Percentiles rank a stretch among this genome's conserved stretches.
Evolutionary conservation across 306 rosid species (phyloP).

Genomic region (Quercus variabilis): DNA sequence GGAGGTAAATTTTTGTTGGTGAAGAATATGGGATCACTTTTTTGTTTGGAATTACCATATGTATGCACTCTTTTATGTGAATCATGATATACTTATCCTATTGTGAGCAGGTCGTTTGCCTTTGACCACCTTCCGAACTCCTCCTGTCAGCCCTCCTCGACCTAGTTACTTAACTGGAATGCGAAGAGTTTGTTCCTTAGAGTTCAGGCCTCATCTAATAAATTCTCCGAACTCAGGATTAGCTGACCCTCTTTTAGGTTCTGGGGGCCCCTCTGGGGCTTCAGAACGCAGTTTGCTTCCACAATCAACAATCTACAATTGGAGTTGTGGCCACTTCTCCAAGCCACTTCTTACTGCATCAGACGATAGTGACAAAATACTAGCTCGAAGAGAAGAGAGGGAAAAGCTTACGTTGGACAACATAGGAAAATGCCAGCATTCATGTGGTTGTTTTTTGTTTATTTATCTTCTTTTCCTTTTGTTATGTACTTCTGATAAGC

Average conservation of each 20-base stretch:
- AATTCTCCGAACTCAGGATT: conserved; percentile 85
- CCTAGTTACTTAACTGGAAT: conserved; percentile 76
- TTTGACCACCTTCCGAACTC: conserved; percentile 85
- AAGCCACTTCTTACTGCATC: conserved; percentile 74
- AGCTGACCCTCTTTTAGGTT: conserved; percentile 89
- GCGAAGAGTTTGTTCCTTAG: conserved; percentile 91
- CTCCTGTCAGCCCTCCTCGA: conserved; percentile 99
- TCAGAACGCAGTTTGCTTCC: conserved; percentile 88
- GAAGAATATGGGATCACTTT: conserved; percentile 5
- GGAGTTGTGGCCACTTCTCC: conserved; percentile 98
- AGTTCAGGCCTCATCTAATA: conserved; percentile 87
- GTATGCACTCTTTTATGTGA: background rate
- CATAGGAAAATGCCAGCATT: conserved; percentile 86
- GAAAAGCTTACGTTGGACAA: conserved; percentile 87
- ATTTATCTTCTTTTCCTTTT: background rate
- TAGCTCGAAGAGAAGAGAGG: conserved; percentile 83
- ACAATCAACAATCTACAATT: conserved; percentile 81
- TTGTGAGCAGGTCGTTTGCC: conserved; percentile 72
- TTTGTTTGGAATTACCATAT: background rate
- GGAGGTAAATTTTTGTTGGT: conserved; percentile 52
- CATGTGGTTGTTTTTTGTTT: conserved; percentile 48
- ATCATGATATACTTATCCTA: background rate
- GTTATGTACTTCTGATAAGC: background rate
- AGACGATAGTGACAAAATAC: conserved; percentile 68
- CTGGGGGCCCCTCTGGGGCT: conserved; percentile 53